Base-by-base conservation (phyloP, 371 early-diverging fungal species). In the Mortierella sp. region DNA sequence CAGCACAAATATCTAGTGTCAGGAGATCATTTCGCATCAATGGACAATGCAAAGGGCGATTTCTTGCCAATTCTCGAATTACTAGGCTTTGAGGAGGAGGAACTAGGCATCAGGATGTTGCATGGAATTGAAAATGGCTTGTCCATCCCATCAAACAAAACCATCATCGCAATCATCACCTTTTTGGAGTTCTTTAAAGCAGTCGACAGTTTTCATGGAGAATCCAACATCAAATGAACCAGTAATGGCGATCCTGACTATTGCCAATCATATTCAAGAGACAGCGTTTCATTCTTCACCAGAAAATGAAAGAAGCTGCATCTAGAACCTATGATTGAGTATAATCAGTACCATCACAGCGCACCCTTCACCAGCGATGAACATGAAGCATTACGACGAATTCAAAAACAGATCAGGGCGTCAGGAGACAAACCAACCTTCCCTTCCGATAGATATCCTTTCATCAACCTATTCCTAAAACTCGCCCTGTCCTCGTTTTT, bases 181-280 rank as follows among this genome's bases (percentile, higher is more conserved):
- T 53, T 53, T 47, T 29, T 28, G 23, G 10, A 17, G 15, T 28
- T 28, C 23, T 29, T 1, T 6, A 35, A 3, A 37, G 7, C 40
- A 22, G 17, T 34, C n/a, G 13, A n/a, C 17, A 40, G 22, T 19
- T 35, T 31, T 10, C 47, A 43, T 22, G 62, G 62, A 42, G 62
- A 61, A 61, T 31, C 62, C 47, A 61, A 61, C 62, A 61, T 61
- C 62, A 17, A 61, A 8, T 32, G 49, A 23, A 32, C 28, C 37
- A 42, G 28, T 26, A 19, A 42, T 32, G 37, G 26, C 12, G 60
- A 28, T 26, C 17, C 10, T 37, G 40, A 19, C 43, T n/a, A 29
- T 12, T 7, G 4, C n/a, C 9, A 35, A 10, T 12, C 29, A 54
- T 6, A 19, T 15, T 29, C 23, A 54, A 9, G 26, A 13, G 29